phyloP scores from a whole-genome alignment of 495 filamentous ascomycete genomes.

The Hypoxylon intermedium region DNA sequence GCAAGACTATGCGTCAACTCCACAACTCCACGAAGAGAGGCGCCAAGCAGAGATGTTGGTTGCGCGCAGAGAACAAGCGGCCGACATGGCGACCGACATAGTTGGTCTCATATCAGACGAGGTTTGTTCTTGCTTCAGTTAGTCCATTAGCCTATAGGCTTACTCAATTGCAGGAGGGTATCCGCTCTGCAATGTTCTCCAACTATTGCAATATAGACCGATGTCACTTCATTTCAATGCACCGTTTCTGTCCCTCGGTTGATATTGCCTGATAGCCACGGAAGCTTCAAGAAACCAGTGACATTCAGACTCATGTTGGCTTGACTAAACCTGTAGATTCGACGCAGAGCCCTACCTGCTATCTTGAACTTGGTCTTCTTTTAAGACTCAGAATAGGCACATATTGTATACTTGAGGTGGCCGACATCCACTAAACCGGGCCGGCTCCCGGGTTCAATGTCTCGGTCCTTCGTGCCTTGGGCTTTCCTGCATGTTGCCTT shows the following conservation, averaged over 20 bases:
- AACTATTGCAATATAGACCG: constrained; percentile 12
- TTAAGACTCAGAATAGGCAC: too few relatives aligned
- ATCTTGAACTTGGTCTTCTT: too few relatives aligned
- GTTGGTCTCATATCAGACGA: constrained; percentile 3
- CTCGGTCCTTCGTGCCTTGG: too few relatives aligned
- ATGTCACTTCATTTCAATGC: constrained; percentile 8
- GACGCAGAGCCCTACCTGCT: too few relatives aligned
- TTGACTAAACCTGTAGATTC: too few relatives aligned
- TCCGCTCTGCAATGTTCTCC: constrained; percentile 6
- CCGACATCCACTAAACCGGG: too few relatives aligned
- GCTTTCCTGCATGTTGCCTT: too few relatives aligned
- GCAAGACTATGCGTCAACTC: too few relatives aligned
- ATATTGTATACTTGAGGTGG: too few relatives aligned
- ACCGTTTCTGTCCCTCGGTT: not conserved
- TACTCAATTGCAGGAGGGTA: constrained; percentile 7
- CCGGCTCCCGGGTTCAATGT: too few relatives aligned
- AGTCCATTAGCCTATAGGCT: constrained; percentile 8
- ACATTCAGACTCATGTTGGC: too few relatives aligned
- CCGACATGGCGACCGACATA: not conserved
- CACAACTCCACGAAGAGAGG: not conserved
- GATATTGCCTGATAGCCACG: not conserved
- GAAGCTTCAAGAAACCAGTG: too few relatives aligned
- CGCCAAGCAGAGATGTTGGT: not conserved
- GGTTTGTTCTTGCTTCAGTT: constrained; percentile 1
- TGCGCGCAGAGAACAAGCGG: not conserved